phyloP scores from a whole-genome alignment of 2,329 filamentous ascomycete genomes.

The Neocucurbitaria cava region DNA sequence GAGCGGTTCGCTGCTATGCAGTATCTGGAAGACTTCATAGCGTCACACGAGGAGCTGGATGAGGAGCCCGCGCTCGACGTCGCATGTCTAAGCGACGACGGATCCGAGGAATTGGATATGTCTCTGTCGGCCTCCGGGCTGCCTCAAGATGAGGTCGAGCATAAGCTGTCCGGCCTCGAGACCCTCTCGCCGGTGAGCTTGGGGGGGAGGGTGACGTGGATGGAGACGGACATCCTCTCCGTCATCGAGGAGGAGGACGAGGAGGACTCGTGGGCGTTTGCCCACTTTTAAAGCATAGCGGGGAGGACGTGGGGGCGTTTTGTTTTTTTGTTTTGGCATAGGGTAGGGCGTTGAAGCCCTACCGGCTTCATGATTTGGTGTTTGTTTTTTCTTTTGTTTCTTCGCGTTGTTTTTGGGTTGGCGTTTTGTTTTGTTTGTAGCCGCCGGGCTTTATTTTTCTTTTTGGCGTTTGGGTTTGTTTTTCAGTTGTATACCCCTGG shows the following conservation, averaged over 20 bases:
- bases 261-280: background rate
- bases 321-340: background rate
- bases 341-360: background rate
- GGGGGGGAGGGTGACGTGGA: slow-evolving; percentile 9
- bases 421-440: background rate
- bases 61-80: slow-evolving; percentile 4
- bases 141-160: background rate
- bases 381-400: too few relatives aligned
- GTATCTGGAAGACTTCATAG: background rate
- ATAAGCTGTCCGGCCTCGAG: slow-evolving; percentile 11
- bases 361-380: background rate
- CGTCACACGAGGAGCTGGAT: too few relatives aligned
- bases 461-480: background rate
- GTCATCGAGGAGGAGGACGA: slow-evolving; percentile 7
- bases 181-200: slow-evolving; percentile 10
- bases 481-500: too few relatives aligned
- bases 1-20: slow-evolving; percentile 18
- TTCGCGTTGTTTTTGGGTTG: background rate
- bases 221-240: slow-evolving; percentile 11
- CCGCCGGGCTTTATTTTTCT: background rate
- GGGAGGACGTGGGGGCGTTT: background rate
- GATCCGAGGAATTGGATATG: slow-evolving; percentile 1
- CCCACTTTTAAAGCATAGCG: background rate
- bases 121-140: slow-evolving; percentile 1
- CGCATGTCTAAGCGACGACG: slow-evolving; percentile 14